Conservation (phyloP, 345 rosid species). For the Acer yangbiense region DNA sequence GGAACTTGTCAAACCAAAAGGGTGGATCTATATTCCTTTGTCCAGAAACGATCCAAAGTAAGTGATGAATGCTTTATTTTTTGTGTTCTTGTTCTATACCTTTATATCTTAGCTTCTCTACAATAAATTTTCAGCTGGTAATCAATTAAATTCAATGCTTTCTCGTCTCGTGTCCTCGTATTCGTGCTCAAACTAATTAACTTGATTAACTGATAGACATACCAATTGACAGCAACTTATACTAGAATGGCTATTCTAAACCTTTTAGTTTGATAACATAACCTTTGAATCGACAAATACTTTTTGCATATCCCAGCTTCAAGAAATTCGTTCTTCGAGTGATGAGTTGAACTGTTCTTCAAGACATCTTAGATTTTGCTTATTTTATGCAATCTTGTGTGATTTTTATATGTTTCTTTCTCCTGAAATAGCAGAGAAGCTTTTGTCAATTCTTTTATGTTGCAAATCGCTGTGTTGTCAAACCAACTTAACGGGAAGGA, state of each 20-base stretch:
- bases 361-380: neutral
- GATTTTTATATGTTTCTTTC: neutral
- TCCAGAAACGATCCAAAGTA: constrained; percentile 94
- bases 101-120: no score
- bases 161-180: neutral
- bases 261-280: neutral
- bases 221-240: neutral
- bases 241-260: neutral
- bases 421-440: constrained; percentile 60
- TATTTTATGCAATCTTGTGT: neutral
- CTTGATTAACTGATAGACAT: neutral
- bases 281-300: no score
- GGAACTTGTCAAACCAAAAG: constrained; percentile 82
- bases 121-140: no score
- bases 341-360: no score
- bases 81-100: no score
- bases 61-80: constrained; percentile 1
- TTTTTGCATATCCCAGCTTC: no score
- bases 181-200: neutral
- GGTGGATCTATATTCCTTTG: constrained; percentile 75
- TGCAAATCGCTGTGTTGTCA: constrained; percentile 79
- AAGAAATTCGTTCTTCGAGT: no score
- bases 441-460: constrained; percentile 83
- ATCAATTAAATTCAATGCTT: neutral
- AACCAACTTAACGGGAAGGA: constrained; percentile 21